phyloP scores from a whole-genome alignment of 495 filamentous ascomycete genomes.

The Niebla homalea region DNA sequence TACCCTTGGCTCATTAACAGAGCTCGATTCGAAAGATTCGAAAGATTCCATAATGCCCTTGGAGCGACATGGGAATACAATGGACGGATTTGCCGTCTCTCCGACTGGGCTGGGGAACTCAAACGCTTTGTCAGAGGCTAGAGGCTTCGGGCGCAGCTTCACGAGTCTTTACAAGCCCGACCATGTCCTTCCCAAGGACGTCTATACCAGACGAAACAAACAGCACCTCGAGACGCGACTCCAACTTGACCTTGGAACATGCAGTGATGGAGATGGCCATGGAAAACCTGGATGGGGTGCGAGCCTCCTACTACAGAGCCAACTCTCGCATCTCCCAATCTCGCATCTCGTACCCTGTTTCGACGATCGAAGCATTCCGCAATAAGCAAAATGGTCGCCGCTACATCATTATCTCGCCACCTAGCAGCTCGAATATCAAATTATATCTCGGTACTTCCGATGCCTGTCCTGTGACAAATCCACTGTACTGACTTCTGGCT shows the following conservation, averaged over 20 bases:
- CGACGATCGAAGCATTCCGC: slow-evolving; percentile 5
- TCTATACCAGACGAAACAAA: neutral
- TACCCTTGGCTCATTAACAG: neutral
- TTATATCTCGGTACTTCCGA: slow-evolving; percentile 1
- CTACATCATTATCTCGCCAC: slow-evolving; percentile 8
- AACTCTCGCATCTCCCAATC: neutral
- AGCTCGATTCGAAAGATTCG: neutral
- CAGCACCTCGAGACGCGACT: neutral
- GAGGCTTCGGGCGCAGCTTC: neutral
- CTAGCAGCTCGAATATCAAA: slow-evolving; percentile 2
- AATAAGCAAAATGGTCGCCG: slow-evolving; percentile 4
- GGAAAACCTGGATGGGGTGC: slow-evolving; percentile 1
- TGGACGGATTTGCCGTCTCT: neutral
- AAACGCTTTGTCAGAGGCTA: neutral
- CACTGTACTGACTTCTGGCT: neutral
- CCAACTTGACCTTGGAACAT: neutral
- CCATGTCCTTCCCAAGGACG: neutral
- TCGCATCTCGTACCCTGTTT: slow-evolving; percentile 2
- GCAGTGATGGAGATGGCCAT: slow-evolving; percentile 4
- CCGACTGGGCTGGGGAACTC: neutral
- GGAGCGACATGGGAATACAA: neutral
- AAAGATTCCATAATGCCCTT: neutral
- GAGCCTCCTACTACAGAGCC: slow-evolving; percentile 2
- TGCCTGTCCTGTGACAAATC: neutral
- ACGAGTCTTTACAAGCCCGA: slow-evolving; percentile 1